Evolutionary conservation across 1,139 yeast species (phyloP).

Genomic region (Tardiomyces blankii): DNA sequence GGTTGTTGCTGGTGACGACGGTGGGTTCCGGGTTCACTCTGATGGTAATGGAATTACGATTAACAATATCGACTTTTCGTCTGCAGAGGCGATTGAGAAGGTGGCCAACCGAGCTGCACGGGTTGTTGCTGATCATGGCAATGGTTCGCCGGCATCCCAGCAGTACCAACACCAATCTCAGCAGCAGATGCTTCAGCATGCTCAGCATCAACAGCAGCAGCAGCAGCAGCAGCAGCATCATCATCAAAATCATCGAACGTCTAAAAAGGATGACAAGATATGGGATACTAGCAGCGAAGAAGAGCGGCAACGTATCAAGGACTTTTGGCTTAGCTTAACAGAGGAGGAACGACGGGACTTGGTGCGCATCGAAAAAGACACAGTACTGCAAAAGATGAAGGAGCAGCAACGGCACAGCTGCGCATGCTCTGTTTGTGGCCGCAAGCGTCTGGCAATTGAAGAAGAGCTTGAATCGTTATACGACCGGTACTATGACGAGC

Average conservation of each 20-base stretch:
- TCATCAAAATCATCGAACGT: not conserved
- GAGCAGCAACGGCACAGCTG: slow-evolving; percentile 49
- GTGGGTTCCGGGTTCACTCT: slow-evolving; percentile 12
- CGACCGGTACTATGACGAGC: slow-evolving; percentile 36
- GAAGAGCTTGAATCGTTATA: slow-evolving; percentile 72
- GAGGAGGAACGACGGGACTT: slow-evolving; percentile 51
- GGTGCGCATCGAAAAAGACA: slow-evolving; percentile 57
- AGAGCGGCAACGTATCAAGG: slow-evolving; percentile 45
- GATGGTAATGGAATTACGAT: slow-evolving; percentile 20
- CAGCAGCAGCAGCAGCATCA: not conserved
- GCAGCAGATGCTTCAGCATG: too few species aligned
- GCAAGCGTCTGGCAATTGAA: slow-evolving; percentile 61
- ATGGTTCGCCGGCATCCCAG: not conserved
- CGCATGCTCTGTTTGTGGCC: slow-evolving; percentile 72
- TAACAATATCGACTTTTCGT: slow-evolving; percentile 36
- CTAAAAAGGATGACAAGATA: slow-evolving; percentile 26
- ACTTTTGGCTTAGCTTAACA: slow-evolving; percentile 62
- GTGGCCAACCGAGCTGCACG: slow-evolving; percentile 19
- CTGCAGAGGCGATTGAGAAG: slow-evolving; percentile 32
- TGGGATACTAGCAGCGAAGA: slow-evolving; percentile 53
- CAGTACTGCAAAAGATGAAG: slow-evolving; percentile 54
- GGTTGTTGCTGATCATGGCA: not conserved
- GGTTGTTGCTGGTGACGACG: not conserved
- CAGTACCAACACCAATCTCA: too few species aligned
- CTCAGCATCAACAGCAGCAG: too few species aligned